These are phyloP conservation scores for Durotheca rogersii DNA, from an alignment of 495 filamentous ascomycete species.

Conservation along the genomic window DNA sequence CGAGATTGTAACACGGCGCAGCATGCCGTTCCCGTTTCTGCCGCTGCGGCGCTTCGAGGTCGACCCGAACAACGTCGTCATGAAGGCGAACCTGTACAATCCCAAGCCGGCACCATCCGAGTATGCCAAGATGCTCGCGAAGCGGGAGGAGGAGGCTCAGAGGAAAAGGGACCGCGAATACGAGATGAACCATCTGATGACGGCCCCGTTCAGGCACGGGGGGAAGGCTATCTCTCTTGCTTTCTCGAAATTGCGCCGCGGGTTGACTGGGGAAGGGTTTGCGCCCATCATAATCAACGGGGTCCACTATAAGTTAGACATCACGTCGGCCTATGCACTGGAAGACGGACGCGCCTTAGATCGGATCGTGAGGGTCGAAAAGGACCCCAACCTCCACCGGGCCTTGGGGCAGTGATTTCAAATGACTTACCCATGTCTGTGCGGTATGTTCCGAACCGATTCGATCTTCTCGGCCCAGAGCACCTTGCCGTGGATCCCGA, in stretches of 20 bases:
- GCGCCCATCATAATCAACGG: slow-evolving; percentile 40
- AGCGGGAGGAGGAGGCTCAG: slow-evolving; percentile 32
- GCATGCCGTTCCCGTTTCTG: slow-evolving; percentile 35
- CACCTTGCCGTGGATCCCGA: background rate
- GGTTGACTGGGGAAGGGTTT: slow-evolving; percentile 51
- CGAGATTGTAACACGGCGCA: slow-evolving; percentile 40
- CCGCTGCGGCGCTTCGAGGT: slow-evolving; percentile 35
- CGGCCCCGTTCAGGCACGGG: slow-evolving; percentile 50
- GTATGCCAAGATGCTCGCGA: slow-evolving; percentile 26
- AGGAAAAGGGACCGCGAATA: slow-evolving; percentile 42
- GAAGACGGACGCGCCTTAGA: slow-evolving; percentile 55
- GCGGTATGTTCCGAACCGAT: background rate
- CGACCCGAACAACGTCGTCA: slow-evolving; percentile 38
- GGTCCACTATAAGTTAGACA: slow-evolving; percentile 51
- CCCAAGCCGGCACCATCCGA: slow-evolving; percentile 24
- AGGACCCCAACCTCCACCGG: slow-evolving; percentile 3
- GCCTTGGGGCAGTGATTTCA: background rate
- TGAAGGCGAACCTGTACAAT: slow-evolving; percentile 41
- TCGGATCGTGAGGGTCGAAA: slow-evolving; percentile 41
- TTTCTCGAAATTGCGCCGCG: slow-evolving; percentile 39
- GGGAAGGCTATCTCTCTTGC: slow-evolving; percentile 30
- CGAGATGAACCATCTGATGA: slow-evolving; percentile 49
- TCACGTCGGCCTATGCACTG: slow-evolving; percentile 50
- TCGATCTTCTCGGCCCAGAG: background rate
- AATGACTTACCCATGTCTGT: background rate